These are phyloP conservation scores for Phalaenopsis hybrid DNA, from an alignment of 116 monocot genomes.

Conservation along the genomic window DNA sequence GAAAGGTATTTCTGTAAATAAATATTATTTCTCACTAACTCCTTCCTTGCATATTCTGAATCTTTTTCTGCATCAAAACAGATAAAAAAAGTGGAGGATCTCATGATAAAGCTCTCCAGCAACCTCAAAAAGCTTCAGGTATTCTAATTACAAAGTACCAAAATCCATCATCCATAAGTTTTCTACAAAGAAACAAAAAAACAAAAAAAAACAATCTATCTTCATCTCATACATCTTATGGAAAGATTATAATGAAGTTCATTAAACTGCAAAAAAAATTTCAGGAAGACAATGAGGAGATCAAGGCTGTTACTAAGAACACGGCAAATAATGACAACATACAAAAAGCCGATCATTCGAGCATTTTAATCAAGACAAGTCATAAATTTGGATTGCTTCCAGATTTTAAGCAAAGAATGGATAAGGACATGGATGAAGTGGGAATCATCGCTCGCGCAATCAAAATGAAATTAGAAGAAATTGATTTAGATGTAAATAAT, in stretches of 20 bases:
- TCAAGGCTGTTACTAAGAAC: conserved; percentile 46
- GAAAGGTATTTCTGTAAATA: conserved; percentile 15
- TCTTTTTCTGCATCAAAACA: not conserved
- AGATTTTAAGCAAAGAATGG: conserved; percentile 48
- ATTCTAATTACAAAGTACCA: not conserved
- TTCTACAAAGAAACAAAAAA: conserved; percentile 13
- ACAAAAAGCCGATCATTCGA: not conserved
- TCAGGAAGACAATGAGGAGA: conserved; percentile 29
- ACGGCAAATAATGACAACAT: conserved; percentile 51
- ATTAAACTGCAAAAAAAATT: not conserved
- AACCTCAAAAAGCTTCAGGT: conserved; percentile 48
- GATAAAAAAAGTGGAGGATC: conserved; percentile 16
- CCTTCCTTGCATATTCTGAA: not conserved
- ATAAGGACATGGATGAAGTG: conserved; percentile 46
- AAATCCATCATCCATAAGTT: conserved; percentile 29
- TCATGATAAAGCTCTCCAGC: conserved; percentile 38
- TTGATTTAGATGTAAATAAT: conserved; percentile 41
- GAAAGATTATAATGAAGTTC: not conserved
- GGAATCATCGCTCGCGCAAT: conserved; percentile 26
- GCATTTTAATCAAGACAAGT: not conserved
- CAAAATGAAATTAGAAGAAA: conserved; percentile 44
- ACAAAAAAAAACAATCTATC: not conserved
- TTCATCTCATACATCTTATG: not conserved
- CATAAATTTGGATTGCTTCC: not conserved
- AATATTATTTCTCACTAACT: not conserved